Percentiles rank a stretch among this genome's conserved stretches.
These are phyloP conservation scores for Pseudocercospora musae DNA, from an alignment of 2,329 filamentous ascomycete genomes.

Conservation along the genomic window DNA sequence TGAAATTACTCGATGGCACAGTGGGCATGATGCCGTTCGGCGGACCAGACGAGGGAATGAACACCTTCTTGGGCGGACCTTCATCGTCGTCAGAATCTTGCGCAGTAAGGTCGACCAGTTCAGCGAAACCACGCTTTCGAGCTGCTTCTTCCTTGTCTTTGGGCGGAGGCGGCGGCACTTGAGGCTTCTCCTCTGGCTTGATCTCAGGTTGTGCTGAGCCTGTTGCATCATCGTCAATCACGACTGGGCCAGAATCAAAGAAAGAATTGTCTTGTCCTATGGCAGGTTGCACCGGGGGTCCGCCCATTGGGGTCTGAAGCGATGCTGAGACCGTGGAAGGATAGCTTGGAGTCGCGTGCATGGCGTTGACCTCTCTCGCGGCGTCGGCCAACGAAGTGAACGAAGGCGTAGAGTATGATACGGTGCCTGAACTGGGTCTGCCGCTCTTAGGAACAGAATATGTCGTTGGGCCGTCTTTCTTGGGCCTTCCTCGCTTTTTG, in stretches of 20 bases:
- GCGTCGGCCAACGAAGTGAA: slow-evolving; percentile 28
- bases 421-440: slow-evolving; percentile 16
- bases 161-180: slow-evolving; percentile 32
- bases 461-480: slow-evolving; percentile 17
- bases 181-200: slow-evolving; percentile 25
- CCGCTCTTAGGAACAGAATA: slow-evolving; percentile 13
- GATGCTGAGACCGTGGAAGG: slow-evolving; percentile 4
- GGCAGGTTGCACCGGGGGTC: neutral
- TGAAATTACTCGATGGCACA: slow-evolving; percentile 12
- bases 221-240: slow-evolving; percentile 9
- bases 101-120: slow-evolving; percentile 52
- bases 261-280: slow-evolving; percentile 5
- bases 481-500: slow-evolving; percentile 23
- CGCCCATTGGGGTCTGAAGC: slow-evolving; percentile 12
- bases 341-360: slow-evolving; percentile 12
- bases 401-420: slow-evolving; percentile 27
- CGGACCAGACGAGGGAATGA: slow-evolving; percentile 17
- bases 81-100: slow-evolving; percentile 44
- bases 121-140: slow-evolving; percentile 53
- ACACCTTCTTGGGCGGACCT: slow-evolving; percentile 40
- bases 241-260: slow-evolving; percentile 7
- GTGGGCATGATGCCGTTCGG: slow-evolving; percentile 4
- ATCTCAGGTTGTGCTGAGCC: slow-evolving; percentile 15
- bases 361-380: slow-evolving; percentile 25
- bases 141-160: slow-evolving; percentile 54